Evolutionary conservation across 108 stramenopile genomes (phyloP).

Genomic region (Schizochytrium sp.): DNA sequence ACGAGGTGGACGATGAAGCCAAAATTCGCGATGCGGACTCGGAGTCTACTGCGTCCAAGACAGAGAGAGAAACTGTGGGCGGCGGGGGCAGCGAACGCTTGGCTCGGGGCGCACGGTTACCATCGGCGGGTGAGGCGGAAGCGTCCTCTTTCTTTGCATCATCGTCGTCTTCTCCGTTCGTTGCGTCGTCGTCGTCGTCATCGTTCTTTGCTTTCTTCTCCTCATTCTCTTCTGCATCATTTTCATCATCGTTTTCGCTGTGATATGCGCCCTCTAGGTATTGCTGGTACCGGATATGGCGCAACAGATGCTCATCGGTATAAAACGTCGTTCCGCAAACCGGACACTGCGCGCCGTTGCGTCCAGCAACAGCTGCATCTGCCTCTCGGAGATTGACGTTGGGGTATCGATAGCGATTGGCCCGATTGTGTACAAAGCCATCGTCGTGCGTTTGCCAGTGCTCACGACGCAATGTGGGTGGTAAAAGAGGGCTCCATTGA

Average conservation of each 20-base stretch:
- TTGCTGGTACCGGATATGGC: background rate
- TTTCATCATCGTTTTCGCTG: background rate
- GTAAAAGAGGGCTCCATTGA: constrained; percentile 18
- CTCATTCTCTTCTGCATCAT: background rate
- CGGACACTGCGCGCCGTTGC: background rate
- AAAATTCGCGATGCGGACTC: no score
- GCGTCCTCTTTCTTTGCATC: no score
- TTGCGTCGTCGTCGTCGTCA: no score
- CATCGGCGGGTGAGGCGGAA: no score
- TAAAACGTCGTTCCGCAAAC: background rate
- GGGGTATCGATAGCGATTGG: background rate
- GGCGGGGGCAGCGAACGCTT: no score
- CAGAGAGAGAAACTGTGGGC: no score
- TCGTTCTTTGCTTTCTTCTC: no score
- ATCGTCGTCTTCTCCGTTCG: no score
- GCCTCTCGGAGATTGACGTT: background rate
- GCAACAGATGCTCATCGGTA: background rate
- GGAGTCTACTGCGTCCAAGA: no score
- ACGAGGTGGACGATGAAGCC: no score
- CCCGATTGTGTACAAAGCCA: background rate
- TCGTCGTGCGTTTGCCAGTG: background rate
- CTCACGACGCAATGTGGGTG: background rate
- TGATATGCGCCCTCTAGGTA: background rate
- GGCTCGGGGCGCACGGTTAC: no score
- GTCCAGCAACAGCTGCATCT: background rate